Conservation (phyloP, 495 filamentous ascomycete genomes). For the Penicillium silybi region DNA sequence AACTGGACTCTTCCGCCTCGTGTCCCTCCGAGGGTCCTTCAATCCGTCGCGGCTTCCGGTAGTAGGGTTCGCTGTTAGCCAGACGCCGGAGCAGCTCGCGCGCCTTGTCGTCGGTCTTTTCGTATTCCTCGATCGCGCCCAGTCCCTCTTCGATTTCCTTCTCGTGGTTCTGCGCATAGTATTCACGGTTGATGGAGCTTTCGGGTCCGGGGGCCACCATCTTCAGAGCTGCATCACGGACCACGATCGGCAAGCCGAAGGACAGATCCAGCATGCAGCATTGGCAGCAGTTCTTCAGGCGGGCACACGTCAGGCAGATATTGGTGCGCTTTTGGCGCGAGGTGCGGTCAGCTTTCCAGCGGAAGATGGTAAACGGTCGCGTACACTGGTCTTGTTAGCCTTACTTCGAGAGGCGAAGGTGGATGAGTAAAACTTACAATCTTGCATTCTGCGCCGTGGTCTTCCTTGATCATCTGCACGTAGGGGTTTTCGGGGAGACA, state of each 20-base stretch:
- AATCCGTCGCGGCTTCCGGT: conserved; percentile 73
- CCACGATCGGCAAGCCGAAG: conserved; percentile 88
- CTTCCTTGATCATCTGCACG: conserved; percentile 97
- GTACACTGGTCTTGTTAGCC: conserved; percentile 58
- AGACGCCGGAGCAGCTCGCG: conserved; percentile 79
- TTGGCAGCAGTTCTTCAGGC: conserved; percentile 96
- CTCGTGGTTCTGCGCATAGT: conserved; percentile 96
- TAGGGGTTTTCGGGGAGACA: conserved; percentile 96
- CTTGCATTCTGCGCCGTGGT: conserved; percentile 72
- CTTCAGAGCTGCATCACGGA: conserved; percentile 95
- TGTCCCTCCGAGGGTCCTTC: conserved; percentile 46
- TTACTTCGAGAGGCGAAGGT: not conserved
- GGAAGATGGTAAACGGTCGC: conserved; percentile 91
- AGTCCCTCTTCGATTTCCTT: conserved; percentile 88
- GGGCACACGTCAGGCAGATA: conserved; percentile 92
- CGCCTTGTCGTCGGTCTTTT: conserved; percentile 95
- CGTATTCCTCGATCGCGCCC: conserved; percentile 79
- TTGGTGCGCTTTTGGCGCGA: conserved; percentile 82
- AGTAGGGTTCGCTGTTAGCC: conserved; percentile 91
- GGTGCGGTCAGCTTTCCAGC: conserved; percentile 88
- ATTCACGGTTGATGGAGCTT: conserved; percentile 90
- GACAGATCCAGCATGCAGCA: conserved; percentile 97
- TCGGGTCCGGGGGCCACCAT: conserved; percentile 91
- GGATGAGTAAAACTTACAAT: conserved; percentile 32
- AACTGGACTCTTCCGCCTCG: conserved; percentile 23